A percentile compares a stretch with the other conserved stretches of the same genome.
Conservation (phyloP, 2,329 filamentous ascomycete genomes). For the Aspergillus awamori region DNA sequence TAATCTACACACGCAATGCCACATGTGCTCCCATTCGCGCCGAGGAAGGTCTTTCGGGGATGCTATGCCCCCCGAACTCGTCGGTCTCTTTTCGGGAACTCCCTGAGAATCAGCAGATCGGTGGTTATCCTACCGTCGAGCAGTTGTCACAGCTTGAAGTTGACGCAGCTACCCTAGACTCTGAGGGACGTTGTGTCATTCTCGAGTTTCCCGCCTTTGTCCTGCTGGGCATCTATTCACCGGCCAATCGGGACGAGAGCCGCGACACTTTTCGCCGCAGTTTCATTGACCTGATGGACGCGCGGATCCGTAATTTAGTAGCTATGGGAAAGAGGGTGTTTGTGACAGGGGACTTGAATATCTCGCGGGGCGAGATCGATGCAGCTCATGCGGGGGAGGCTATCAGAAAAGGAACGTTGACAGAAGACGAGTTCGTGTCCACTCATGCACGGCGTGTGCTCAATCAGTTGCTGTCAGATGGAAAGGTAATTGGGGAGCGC, state of each 20-base stretch:
- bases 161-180: slow-evolving; percentile 76
- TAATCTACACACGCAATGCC: slow-evolving; percentile 88
- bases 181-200: slow-evolving; percentile 87
- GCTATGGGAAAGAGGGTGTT: slow-evolving; percentile 81
- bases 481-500: slow-evolving; percentile 64
- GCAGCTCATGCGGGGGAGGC: slow-evolving; percentile 73
- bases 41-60: slow-evolving; percentile 89
- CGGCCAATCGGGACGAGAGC: slow-evolving; percentile 82
- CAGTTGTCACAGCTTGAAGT: slow-evolving; percentile 66
- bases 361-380: slow-evolving; percentile 70
- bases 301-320: slow-evolving; percentile 80
- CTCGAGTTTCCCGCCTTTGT: slow-evolving; percentile 96
- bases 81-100: slow-evolving; percentile 73
- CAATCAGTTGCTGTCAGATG: slow-evolving; percentile 80
- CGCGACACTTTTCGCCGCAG: slow-evolving; percentile 79
- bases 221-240: slow-evolving; percentile 87
- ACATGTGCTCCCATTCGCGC: slow-evolving; percentile 84
- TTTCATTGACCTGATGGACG: slow-evolving; percentile 79
- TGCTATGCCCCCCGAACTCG: slow-evolving; percentile 73
- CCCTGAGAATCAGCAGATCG: slow-evolving; percentile 74
- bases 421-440: slow-evolving; percentile 71
- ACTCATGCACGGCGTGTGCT: slow-evolving; percentile 74
- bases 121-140: slow-evolving; percentile 75
- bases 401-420: slow-evolving; percentile 70
- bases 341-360: slow-evolving; percentile 86